Conservation (phyloP, 352 stramenopile species). For the Phytophthora melonis region DNA sequence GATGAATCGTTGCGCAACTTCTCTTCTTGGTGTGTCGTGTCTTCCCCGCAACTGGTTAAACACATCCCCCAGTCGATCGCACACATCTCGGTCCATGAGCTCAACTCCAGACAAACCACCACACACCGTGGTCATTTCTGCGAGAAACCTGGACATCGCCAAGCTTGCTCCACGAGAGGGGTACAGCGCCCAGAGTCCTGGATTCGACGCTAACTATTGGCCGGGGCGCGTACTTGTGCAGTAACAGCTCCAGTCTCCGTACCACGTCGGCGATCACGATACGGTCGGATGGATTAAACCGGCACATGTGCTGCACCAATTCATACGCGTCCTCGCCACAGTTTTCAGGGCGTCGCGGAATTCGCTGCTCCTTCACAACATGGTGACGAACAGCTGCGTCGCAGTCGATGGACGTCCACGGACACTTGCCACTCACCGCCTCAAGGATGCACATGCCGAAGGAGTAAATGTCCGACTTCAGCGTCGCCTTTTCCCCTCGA, state of each 20-base stretch:
- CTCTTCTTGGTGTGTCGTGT: background rate
- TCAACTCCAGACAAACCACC: background rate
- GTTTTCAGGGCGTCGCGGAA: slow-evolving; percentile 17
- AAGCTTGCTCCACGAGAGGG: background rate
- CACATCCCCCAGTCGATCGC: background rate
- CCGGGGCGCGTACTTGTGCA: background rate
- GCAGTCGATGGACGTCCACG: slow-evolving; percentile 3
- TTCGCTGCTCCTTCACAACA: background rate
- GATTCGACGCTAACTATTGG: background rate
- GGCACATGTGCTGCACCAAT: slow-evolving; percentile 23
- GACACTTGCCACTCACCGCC: slow-evolving; percentile 15
- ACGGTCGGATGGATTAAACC: background rate
- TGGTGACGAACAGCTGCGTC: slow-evolving; percentile 11
- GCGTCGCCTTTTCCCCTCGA: background rate
- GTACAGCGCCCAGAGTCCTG: background rate
- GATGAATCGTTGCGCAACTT: background rate
- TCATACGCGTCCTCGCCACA: slow-evolving; percentile 20
- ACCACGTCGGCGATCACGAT: background rate
- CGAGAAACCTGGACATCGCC: background rate
- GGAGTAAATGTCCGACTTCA: slow-evolving; percentile 40
- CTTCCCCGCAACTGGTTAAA: background rate
- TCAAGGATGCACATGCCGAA: slow-evolving; percentile 1
- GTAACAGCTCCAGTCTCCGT: background rate
- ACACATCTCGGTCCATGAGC: background rate
- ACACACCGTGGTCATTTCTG: background rate